Base-by-base conservation (phyloP, 495 filamentous ascomycete genomes). In the Podospora didyma region DNA sequence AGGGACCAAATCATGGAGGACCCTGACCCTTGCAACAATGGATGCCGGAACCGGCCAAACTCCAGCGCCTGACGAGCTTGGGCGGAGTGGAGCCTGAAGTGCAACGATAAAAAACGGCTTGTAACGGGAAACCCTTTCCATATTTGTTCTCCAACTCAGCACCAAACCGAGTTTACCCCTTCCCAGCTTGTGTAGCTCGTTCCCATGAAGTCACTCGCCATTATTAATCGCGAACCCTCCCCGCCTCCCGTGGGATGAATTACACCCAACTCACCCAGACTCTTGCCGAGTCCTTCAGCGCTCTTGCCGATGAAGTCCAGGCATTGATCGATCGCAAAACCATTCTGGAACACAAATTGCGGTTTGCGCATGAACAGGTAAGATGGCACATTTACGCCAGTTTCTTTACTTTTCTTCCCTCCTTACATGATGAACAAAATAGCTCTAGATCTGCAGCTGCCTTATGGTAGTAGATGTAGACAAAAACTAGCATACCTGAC, bases 361-460 rank as follows among this genome's bases (percentile, higher is more conserved):
- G 76, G 49, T 82, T 75, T 68, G 79, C 81, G 28, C 78, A 82
- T 53, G 77, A 82, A 61, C 78, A 82, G 74, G 81, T 84, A 76
- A 49, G 75, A 61, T 47, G 24, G 46, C 3, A 31, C 26, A 31
- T 31, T 31, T 31, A 9, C 26, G 26, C 26, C 26, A 31, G 9
- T 31, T 31, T n/a, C 11, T 44, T 56, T 31, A 48, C 57, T 56
- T 28, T 20, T 62, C 57, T 57, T 11, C 19, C 17, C 17, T 28
- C 28, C 49, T 70, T 58, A 39, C 54, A 57, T 66, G 62, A 82
- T 84, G 86, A 86, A 42, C 39, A 79, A 57, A 62, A 84, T 87
- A 87, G 84, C 83, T 87, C 84, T 87, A 87, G 84, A 88, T 82
- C 84, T 82, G 75, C 71, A 87, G 82, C 74, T 79, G 73, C 72